These are phyloP conservation scores for Catunica adiposa DNA, from an alignment of 2,329 filamentous ascomycete genomes.

Conservation along the genomic window DNA sequence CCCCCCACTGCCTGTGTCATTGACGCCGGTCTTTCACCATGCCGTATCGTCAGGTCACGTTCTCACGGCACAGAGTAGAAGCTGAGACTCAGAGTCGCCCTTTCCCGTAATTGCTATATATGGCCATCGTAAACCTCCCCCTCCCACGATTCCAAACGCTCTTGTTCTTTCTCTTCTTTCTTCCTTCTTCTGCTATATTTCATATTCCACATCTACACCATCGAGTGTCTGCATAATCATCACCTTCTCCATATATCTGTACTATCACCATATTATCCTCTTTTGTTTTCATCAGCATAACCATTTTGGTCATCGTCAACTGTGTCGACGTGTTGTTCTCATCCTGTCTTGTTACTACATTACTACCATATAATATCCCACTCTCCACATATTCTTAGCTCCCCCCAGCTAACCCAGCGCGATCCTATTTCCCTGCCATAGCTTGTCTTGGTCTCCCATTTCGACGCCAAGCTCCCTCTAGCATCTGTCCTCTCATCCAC, in stretches of 20 bases:
- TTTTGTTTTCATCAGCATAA: not conserved
- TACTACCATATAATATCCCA: not conserved
- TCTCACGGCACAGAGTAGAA: not conserved
- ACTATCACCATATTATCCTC: not conserved
- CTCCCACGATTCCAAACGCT: not conserved
- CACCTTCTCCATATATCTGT: not conserved
- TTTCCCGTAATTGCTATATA: not conserved
- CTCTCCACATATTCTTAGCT: conserved; percentile 24
- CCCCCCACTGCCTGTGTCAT: not conserved
- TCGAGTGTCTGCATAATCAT: not conserved
- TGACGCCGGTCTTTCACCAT: not conserved
- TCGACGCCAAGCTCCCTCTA: conserved; percentile 17
- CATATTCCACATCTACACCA: not conserved
- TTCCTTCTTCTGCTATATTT: not conserved
- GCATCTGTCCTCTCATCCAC: conserved; percentile 27
- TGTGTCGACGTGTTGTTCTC: not conserved
- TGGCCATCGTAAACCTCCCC: not conserved
- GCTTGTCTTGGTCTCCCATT: conserved; percentile 18
- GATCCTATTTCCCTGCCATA: conserved; percentile 14
- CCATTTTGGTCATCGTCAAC: not conserved
- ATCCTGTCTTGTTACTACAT: not conserved
- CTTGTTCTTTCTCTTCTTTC: not conserved
- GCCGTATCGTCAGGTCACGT: not conserved
- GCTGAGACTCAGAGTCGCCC: not conserved
- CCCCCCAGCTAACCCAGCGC: conserved; percentile 3